Evolutionary conservation across 148 eudicot genomes (phyloP).

Genomic region (Vaccinium myrtillus): DNA sequence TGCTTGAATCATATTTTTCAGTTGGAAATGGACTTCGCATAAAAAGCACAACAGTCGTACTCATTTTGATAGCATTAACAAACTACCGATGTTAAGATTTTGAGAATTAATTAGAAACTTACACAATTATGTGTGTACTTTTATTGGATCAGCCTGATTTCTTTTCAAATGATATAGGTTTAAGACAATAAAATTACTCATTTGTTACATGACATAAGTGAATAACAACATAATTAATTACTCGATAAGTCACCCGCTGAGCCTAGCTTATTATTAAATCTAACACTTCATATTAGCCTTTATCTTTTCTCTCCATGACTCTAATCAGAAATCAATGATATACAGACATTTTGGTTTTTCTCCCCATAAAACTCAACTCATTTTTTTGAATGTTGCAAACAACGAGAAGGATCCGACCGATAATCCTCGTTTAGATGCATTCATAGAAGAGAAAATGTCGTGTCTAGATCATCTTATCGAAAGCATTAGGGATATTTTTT

Average conservation of each 20-base stretch:
- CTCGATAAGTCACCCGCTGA: not conserved
- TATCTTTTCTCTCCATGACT: too few species aligned
- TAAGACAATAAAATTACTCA: not conserved
- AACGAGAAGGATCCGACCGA: too few species aligned
- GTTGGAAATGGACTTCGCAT: not conserved
- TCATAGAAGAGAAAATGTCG: too few species aligned
- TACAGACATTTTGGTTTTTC: not conserved
- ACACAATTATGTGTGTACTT: too few species aligned
- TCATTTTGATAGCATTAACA: too few species aligned
- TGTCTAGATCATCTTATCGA: too few species aligned
- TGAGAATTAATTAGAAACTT: too few species aligned
- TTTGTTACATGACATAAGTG: not conserved
- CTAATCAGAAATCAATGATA: not conserved
- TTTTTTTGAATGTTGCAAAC: too few species aligned
- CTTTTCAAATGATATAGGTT: not conserved
- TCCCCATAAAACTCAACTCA: not conserved
- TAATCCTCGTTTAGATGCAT: too few species aligned
- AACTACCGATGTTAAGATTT: too few species aligned
- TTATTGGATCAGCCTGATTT: not conserved
- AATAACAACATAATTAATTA: not conserved
- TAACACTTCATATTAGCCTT: too few species aligned
- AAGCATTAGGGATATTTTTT: too few species aligned
- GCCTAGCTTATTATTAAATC: not conserved
- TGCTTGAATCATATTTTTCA: not conserved
- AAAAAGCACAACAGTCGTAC: not conserved